Conservation (phyloP, 148 eudicot genomes). For the Salicornia ramosissima region DNA sequence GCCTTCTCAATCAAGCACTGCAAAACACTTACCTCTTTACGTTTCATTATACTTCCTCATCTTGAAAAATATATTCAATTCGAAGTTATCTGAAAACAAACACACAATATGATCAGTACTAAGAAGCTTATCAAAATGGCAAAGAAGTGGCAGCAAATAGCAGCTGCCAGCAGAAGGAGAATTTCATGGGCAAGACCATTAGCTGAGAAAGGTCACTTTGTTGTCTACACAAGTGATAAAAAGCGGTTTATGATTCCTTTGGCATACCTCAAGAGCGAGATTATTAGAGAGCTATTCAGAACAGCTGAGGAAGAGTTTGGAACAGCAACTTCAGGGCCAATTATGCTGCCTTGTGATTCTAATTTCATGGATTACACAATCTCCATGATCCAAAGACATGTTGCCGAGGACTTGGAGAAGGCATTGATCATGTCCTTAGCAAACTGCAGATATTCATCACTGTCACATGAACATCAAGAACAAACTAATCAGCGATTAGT, state of each 20-base stretch:
- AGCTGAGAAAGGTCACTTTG: constrained; percentile 19
- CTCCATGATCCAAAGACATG: constrained; percentile 31
- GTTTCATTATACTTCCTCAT: background rate
- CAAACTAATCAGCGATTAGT: background rate
- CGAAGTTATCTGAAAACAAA: too few relatives aligned
- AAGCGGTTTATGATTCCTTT: constrained; percentile 28
- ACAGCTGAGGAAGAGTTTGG: constrained; percentile 44
- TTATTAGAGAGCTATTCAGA: constrained; percentile 39
- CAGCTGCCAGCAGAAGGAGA: constrained; percentile 12
- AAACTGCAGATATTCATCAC: constrained; percentile 11
- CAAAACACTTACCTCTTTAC: background rate
- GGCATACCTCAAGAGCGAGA: constrained; percentile 12
- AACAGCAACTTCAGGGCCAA: constrained; percentile 32
- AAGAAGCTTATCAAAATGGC: constrained; percentile 25
- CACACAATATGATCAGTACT: constrained; percentile 21
- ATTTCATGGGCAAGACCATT: constrained; percentile 1
- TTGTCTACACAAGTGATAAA: constrained; percentile 18
- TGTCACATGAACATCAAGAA: constrained; percentile 7
- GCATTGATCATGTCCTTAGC: constrained; percentile 16
- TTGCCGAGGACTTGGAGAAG: constrained; percentile 6
- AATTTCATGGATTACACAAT: constrained; percentile 31
- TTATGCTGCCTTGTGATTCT: constrained; percentile 43
- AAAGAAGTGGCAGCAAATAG: constrained; percentile 17
- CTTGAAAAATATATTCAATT: background rate
- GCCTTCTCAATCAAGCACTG: background rate